Percentiles rank a stretch among this genome's conserved stretches.
Evolutionary conservation across 345 rosid genomes (phyloP).

Genomic region (Populus pruinosa): DNA sequence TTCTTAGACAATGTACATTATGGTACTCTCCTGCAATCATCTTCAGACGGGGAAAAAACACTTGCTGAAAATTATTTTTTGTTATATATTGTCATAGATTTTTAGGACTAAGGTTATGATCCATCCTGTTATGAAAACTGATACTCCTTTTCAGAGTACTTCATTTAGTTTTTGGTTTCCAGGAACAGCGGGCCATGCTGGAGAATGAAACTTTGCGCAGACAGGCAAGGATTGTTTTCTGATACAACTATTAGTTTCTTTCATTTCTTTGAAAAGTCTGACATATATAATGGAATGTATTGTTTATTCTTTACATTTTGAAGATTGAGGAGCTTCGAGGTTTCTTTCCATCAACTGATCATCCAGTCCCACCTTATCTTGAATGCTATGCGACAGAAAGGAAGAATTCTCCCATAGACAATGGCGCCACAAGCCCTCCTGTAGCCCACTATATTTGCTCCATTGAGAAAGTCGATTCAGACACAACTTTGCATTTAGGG

Average conservation of each 20-base stretch:
- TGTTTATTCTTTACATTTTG: conserved; percentile 1
- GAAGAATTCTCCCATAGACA: conserved; percentile 35
- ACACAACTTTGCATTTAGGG: conserved; percentile 86
- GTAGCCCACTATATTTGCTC: conserved; percentile 27
- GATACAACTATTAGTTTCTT: neutral
- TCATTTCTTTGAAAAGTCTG: neutral
- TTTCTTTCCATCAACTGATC: conserved; percentile 49
- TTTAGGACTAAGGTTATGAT: neutral
- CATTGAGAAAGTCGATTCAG: conserved; percentile 62
- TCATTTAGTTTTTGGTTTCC: conserved; percentile 20
- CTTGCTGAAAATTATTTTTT: neutral
- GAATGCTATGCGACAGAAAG: conserved; percentile 52
- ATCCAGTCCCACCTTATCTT: conserved; percentile 41
- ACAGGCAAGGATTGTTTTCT: conserved; percentile 49
- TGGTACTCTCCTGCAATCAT: neutral
- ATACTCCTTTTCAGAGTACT: neutral
- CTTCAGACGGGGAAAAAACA: too few species aligned
- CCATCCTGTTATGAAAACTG: neutral
- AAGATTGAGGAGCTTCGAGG: conserved; percentile 83
- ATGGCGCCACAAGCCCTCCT: conserved; percentile 37
- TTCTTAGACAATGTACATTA: neutral
- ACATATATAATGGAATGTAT: neutral
- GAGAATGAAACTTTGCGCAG: conserved; percentile 88
- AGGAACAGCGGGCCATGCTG: conserved; percentile 76
- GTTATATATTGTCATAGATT: too few species aligned